These are phyloP conservation scores for Diaporthe amygdali DNA, from an alignment of 2,329 filamentous ascomycete species.

Conservation along the genomic window DNA sequence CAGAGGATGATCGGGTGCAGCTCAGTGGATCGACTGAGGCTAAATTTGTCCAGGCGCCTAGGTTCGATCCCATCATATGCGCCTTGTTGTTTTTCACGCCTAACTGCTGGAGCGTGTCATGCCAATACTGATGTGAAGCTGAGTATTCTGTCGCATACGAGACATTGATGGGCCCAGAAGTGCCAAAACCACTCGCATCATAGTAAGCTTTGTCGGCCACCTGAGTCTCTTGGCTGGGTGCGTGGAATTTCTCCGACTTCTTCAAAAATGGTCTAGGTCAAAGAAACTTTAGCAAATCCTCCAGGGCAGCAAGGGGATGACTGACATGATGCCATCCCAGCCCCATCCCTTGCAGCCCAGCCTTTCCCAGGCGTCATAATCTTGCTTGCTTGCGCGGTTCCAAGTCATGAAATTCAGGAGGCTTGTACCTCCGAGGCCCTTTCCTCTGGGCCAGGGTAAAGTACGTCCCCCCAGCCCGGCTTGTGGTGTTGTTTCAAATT, in stretches of 20 bases:
- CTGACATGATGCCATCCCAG: constrained; percentile 29
- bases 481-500: background rate
- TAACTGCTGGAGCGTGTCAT: constrained; percentile 38
- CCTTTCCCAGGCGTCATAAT: constrained; percentile 34
- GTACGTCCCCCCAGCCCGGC: background rate
- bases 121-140: constrained; percentile 36
- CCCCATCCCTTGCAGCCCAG: constrained; percentile 35
- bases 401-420: constrained; percentile 16
- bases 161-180: constrained; percentile 36
- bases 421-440: constrained; percentile 7
- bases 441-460: background rate
- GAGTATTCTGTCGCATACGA: constrained; percentile 31
- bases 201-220: constrained; percentile 24
- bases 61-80: constrained; percentile 42
- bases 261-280: constrained; percentile 36
- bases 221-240: background rate
- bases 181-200: constrained; percentile 32
- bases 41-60: constrained; percentile 49
- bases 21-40: constrained; percentile 45
- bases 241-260: constrained; percentile 36
- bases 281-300: background rate
- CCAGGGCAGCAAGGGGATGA: background rate
- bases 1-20: constrained; percentile 43
- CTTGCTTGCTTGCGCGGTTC: constrained; percentile 1
- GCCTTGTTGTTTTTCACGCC: constrained; percentile 41